Evolutionary conservation across 2,329 filamentous ascomycete species (phyloP), one percentile per base, ranked within the genome.

Genomic region (Penicillium frequentans): DNA sequence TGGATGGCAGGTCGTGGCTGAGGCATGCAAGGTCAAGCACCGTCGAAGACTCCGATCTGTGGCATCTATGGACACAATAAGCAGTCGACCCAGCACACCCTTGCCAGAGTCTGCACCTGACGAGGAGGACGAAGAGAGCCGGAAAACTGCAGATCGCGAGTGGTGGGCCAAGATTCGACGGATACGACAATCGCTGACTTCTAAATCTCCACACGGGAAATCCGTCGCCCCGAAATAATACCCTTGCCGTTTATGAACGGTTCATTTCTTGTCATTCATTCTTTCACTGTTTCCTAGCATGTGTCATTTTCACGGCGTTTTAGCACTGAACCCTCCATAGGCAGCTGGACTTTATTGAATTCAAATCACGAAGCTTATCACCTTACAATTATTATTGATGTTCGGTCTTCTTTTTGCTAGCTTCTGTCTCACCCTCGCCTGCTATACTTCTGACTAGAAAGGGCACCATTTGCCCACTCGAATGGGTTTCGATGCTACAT

Each of bases 171-270:
- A 86, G 63, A 74, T 91, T 61, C 82, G 86, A 65, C 83, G 84
- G 56, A 87, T 91, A 56, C 89, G 89, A 79, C 90, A 87, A 68
- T 74, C 90, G 47, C 86, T 91, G 66, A 86, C 89, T 60, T 81
- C 84, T 6, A 90, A 89, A 71, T 81, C 80, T 1, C 77, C 79
- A 9, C 85, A 79, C 69, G 87, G 82, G 68, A 71, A 68, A 37
- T 48, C 64, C 21, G 55, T 49, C 23, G 16, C 39, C 14, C 45
- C 62, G 2, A 44, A 54, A 52, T 62, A 42, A 54, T 56, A n/a
- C n/a, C 44, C 26, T 50, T 10, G 16, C 19, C 8, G 5, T 44
- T 39, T 39, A n/a, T 55, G 45, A 14, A 16, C 49, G 47, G 6
- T 37, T 5, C 14, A 37, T 29, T 16, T 11, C 19, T 26, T 14